Evolutionary conservation across 371 early-diverging fungal species (phyloP), one percentile per base, ranked within the genome.

Genomic region (Haplosporangium sp.): DNA sequence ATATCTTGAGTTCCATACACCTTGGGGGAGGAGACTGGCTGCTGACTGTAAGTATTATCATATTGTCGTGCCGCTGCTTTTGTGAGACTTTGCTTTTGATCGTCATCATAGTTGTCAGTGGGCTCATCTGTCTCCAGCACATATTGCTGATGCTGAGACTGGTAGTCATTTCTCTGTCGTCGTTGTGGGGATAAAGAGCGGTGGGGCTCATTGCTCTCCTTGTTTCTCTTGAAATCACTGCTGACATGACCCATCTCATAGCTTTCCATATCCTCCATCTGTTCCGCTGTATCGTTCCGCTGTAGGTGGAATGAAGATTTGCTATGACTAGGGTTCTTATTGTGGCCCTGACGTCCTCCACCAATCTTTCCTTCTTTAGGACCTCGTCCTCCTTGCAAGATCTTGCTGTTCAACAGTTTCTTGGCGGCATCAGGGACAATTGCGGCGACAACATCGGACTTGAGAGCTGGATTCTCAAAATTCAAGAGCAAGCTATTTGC

Each of bases 351-450:
- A n/a, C 55, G 53, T 53, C 48, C 52, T 34, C 38, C 53, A 0
- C 50, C 38, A 1, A n/a, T 63, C 65, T 76, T 61, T 35, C 58
- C 67, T 2, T 63, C 67, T 34, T 73, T 65, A 27, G 65, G 20
- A 9, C 58, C 13, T 19, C 15, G 10, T 19, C 63, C 74, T 20
- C 74, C 74, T 5, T 65, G 48, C 44, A 81, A 52, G 34, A 81
- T 65, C 65, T 65, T 81, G 53, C 55, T 63, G 69, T 75, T 81
- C 37, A 81, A 38, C 47, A 81, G 56, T 75, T 74, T 81, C 63
- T 65, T 74, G 61, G 81, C 81, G 7, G 42, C 69, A 11, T 81
- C 81, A 19, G 81, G 81, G 13, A 81, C 81, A 19, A 81, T 68
- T 1, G 75, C 75, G 4, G 72, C 38, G 38, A 81, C 68, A 52